phyloP scores from a whole-genome alignment of 306 rosid genomes.

The Corylus avellana region DNA sequence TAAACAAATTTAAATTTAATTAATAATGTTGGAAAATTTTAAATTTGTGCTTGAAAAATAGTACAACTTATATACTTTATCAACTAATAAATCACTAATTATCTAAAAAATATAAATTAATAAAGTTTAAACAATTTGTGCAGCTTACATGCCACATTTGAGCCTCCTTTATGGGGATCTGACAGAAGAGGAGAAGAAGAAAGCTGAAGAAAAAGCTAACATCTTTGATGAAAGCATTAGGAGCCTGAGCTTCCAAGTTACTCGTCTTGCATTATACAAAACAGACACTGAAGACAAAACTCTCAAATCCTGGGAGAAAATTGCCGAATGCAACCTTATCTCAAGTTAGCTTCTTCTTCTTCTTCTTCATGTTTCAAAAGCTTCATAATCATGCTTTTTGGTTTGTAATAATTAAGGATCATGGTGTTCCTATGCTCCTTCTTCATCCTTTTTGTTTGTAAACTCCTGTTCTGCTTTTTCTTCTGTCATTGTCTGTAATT shows the following conservation, averaged over 20 bases:
- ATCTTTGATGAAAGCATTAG: constrained; percentile 48
- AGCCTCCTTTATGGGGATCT: constrained; percentile 74
- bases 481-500: not conserved
- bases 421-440: not conserved
- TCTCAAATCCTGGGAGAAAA: constrained; percentile 84
- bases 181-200: constrained; percentile 69
- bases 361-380: not conserved
- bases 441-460: not conserved
- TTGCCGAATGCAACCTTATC: constrained; percentile 58
- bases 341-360: constrained; percentile 35
- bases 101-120: too few relatives aligned
- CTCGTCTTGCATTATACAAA: constrained; percentile 73
- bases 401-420: not conserved
- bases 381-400: not conserved
- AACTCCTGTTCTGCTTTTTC: not conserved
- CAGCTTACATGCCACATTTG: constrained; percentile 88
- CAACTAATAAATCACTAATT: too few relatives aligned
- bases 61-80: too few relatives aligned
- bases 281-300: constrained; percentile 71
- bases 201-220: constrained; percentile 56
- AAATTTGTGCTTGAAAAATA: too few relatives aligned
- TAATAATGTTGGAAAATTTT: too few relatives aligned
- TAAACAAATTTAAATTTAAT: too few relatives aligned
- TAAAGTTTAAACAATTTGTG: not conserved
- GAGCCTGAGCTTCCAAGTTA: constrained; percentile 60